phyloP scores from a whole-genome alignment of 306 rosid genomes.

The Leucaena leucocephala region DNA sequence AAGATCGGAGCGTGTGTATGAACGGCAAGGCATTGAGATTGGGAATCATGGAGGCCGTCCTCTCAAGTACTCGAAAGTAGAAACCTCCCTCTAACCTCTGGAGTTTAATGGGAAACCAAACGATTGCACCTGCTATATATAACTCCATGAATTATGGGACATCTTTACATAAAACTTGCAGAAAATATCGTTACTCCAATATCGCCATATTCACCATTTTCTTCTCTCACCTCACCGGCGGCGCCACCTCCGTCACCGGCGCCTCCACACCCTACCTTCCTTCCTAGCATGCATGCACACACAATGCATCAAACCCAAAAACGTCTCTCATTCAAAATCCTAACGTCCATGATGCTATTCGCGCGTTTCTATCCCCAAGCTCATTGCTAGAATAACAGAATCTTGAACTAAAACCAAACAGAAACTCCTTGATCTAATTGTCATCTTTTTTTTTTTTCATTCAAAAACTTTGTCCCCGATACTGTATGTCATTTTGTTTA shows the following conservation, averaged over 20 bases:
- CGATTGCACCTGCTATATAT: conserved; percentile 36
- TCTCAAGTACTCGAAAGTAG: background rate
- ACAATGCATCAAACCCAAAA: background rate
- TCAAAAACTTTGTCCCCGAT: background rate
- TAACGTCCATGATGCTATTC: background rate
- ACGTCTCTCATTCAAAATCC: background rate
- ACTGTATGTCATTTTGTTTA: background rate
- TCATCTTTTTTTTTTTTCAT: background rate
- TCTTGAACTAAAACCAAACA: background rate
- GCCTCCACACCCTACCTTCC: background rate
- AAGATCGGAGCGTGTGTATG: background rate
- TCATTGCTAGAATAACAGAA: background rate
- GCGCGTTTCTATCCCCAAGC: background rate
- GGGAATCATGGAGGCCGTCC: background rate
- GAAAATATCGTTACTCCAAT: conserved; percentile 46
- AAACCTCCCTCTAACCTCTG: background rate
- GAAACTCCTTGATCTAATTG: background rate
- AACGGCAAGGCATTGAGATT: background rate
- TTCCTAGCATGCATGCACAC: background rate
- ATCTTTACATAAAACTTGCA: conserved; percentile 31
- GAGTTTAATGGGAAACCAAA: conserved; percentile 28
- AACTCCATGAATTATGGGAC: conserved; percentile 19
- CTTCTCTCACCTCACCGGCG: conserved; percentile 36
- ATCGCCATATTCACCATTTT: conserved; percentile 32
- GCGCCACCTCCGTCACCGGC: conserved; percentile 37